These are phyloP conservation scores for Lactarius hengduanensis DNA, from an alignment of 768 basidiomycete genomes.

Conservation along the genomic window DNA sequence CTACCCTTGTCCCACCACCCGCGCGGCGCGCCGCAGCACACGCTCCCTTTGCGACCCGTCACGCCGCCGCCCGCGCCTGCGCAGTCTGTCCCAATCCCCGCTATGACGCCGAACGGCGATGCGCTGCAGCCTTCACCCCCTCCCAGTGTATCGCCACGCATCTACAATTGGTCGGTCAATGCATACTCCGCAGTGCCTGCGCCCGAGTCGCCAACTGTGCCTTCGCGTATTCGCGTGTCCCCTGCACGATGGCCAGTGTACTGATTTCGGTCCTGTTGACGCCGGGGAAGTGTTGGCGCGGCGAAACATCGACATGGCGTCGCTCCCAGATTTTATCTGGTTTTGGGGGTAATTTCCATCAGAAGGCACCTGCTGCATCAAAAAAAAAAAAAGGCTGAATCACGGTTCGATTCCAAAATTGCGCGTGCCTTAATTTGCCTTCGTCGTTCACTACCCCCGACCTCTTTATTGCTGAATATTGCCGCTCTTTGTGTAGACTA, in stretches of 20 bases:
- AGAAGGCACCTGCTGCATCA: conserved; percentile 9
- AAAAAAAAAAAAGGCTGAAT: conserved; percentile 7
- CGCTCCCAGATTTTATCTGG: neutral
- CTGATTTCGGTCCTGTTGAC: conserved; percentile 1
- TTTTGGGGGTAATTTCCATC: neutral
- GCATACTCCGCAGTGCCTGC: neutral
- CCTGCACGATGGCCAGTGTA: conserved; percentile 25
- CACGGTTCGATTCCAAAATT: conserved; percentile 21
- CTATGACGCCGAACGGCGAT: conserved; percentile 13
- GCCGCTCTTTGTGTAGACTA: conserved; percentile 23
- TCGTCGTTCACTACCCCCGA: conserved; percentile 14
- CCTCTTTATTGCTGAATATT: conserved; percentile 20
- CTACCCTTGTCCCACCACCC: conserved; percentile 24
- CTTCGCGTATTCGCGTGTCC: conserved; percentile 11
- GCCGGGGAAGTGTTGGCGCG: neutral
- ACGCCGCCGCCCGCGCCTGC: conserved; percentile 13
- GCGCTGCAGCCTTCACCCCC: conserved; percentile 24
- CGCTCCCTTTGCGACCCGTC: conserved; percentile 6
- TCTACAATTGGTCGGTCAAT: conserved; percentile 22
- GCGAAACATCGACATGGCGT: neutral
- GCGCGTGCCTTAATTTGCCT: conserved; percentile 3
- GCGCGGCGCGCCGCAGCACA: conserved; percentile 11
- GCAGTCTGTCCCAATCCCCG: neutral
- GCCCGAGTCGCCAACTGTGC: conserved; percentile 23
- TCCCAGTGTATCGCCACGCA: conserved; percentile 28